These are phyloP conservation scores for Cadophora gregata DNA, from an alignment of 2,329 filamentous ascomycete genomes.

Conservation along the genomic window DNA sequence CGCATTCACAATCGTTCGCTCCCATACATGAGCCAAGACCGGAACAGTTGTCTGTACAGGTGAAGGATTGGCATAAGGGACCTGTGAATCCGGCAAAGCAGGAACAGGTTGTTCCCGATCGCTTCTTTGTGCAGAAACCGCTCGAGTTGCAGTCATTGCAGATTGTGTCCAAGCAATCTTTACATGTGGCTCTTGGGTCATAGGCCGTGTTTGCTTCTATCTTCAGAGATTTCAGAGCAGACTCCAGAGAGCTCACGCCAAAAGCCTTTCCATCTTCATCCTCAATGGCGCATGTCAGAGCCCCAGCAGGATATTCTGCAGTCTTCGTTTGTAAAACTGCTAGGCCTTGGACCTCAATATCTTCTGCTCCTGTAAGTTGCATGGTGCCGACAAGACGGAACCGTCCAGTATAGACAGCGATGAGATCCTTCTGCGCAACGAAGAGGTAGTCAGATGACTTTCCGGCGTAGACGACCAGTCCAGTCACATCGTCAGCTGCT, in stretches of 20 bases:
- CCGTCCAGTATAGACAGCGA: conserved; percentile 13
- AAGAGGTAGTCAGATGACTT: conserved; percentile 13
- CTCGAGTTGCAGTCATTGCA: conserved; percentile 2
- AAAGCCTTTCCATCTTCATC: conserved; percentile 7
- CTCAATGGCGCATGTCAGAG: conserved; percentile 9
- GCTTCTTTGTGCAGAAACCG: conserved; percentile 1
- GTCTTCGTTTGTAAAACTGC: conserved; percentile 10
- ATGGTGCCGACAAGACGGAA: conserved; percentile 16
- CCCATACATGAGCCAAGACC: not conserved
- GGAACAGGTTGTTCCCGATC: conserved; percentile 14
- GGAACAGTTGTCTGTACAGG: conserved; percentile 1
- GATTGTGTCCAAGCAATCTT: not conserved
- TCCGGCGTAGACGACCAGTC: conserved; percentile 8
- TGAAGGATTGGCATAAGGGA: not conserved
- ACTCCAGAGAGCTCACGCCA: conserved; percentile 8
- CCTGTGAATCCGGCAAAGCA: conserved; percentile 12
- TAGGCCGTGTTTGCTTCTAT: conserved; percentile 6
- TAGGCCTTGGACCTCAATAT: conserved; percentile 13
- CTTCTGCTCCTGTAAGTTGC: conserved; percentile 6
- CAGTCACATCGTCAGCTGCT: conserved; percentile 15
- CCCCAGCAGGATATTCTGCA: conserved; percentile 5
- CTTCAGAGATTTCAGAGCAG: not conserved
- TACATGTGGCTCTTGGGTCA: not conserved
- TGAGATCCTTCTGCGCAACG: conserved; percentile 11
- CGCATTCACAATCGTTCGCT: conserved; percentile 10